A percentile compares a stretch with the other conserved stretches of the same genome.
phyloP scores from a whole-genome alignment of 2,329 filamentous ascomycete species.

The Xylaria multiplex region DNA sequence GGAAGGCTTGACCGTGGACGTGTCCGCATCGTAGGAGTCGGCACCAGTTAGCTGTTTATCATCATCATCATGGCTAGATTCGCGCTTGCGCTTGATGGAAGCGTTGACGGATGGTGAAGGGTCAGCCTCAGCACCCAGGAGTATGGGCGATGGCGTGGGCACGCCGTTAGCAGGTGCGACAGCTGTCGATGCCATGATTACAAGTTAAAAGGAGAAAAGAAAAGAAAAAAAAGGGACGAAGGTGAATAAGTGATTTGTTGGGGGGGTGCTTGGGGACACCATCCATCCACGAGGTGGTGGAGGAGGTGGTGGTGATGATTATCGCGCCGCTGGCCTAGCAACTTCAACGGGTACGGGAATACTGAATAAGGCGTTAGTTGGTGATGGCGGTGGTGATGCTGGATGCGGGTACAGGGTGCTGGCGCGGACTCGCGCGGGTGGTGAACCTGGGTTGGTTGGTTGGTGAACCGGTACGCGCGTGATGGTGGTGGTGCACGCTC shows the following conservation, averaged over 20 bases:
- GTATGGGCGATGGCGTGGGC: slow-evolving; percentile 40
- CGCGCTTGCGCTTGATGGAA: slow-evolving; percentile 50
- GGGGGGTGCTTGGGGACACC: slow-evolving; percentile 9
- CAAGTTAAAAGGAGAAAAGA: slow-evolving; percentile 8
- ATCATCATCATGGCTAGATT: slow-evolving; percentile 40
- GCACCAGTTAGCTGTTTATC: slow-evolving; percentile 39
- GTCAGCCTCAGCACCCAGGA: slow-evolving; percentile 37
- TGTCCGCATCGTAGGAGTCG: slow-evolving; percentile 24
- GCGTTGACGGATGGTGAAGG: slow-evolving; percentile 42
- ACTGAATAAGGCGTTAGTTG: slow-evolving; percentile 15
- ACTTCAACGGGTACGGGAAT: background rate
- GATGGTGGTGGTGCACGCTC: slow-evolving; percentile 35
- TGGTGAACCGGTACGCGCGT: slow-evolving; percentile 29
- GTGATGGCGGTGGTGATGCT: slow-evolving; percentile 16
- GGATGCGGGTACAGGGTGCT: slow-evolving; percentile 24
- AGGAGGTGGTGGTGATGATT: slow-evolving; percentile 12
- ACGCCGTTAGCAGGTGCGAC: slow-evolving; percentile 47
- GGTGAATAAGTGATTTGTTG: slow-evolving; percentile 12
- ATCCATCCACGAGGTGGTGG: slow-evolving; percentile 24
- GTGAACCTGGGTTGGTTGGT: slow-evolving; percentile 3
- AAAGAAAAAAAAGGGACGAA: slow-evolving; percentile 1
- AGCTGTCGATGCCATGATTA: slow-evolving; percentile 47
- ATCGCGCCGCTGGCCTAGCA: slow-evolving; percentile 20
- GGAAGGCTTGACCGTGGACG: slow-evolving; percentile 14
- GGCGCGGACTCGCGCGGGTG: slow-evolving; percentile 19